These are phyloP conservation scores for Fraxinus angustifolia DNA, from an alignment of 305 asterid genomes.

Conservation along the genomic window DNA sequence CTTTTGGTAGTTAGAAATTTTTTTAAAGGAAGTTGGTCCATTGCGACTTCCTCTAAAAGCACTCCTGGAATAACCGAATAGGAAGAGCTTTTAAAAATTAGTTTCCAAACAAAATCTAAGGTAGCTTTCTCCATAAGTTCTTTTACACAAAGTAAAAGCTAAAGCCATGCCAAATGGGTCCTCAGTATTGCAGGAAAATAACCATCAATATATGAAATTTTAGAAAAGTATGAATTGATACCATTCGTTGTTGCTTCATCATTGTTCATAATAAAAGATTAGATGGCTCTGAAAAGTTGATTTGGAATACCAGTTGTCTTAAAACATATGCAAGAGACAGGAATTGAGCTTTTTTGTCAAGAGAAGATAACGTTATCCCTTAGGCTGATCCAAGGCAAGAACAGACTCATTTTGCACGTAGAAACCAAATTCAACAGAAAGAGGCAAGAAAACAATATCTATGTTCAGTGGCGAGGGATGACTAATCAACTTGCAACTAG, in stretches of 20 bases:
- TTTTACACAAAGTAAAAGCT: neutral
- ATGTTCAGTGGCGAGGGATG: neutral
- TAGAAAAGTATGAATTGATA: neutral
- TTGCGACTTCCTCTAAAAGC: neutral
- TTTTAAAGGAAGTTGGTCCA: neutral
- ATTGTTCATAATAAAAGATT: neutral
- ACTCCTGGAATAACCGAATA: neutral
- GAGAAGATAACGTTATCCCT: neutral
- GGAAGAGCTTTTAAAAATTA: neutral
- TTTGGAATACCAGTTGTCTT: neutral
- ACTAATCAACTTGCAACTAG: neutral
- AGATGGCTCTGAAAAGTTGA: neutral
- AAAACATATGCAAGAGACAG: neutral
- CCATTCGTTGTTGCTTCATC: neutral
- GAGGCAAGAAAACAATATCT: neutral
- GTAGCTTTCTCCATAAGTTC: neutral
- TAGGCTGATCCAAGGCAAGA: neutral
- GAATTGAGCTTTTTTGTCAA: neutral
- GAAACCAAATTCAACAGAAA: neutral
- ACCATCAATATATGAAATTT: neutral
- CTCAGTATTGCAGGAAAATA: neutral
- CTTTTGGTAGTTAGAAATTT: neutral
- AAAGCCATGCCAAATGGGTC: neutral
- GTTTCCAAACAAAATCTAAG: neutral
- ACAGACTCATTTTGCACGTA: neutral